Percentiles rank a stretch among this genome's conserved stretches.
These are phyloP conservation scores for Phlebiopsis gigantea DNA, from an alignment of 768 basidiomycete genomes.

Conservation along the genomic window DNA sequence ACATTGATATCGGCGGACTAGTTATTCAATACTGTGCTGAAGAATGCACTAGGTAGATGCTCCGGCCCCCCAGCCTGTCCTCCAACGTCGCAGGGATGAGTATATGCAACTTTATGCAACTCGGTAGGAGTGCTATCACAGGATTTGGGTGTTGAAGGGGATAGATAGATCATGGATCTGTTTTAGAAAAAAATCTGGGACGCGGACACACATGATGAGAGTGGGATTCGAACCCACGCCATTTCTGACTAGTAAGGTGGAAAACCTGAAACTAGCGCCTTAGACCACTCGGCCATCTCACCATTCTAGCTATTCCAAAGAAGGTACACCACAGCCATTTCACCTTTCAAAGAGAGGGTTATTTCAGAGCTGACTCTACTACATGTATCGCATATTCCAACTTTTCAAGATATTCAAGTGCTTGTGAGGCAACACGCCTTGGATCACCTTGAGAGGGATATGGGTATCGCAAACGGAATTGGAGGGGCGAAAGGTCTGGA, in stretches of 20 bases:
- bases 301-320: conserved; percentile 4
- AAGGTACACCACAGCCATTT: no score
- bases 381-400: not conserved
- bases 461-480: not conserved
- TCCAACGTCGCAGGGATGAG: no score
- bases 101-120: no score
- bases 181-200: not conserved
- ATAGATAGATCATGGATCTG: no score
- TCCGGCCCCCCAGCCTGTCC: no score
- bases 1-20: no score
- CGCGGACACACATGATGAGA: conserved; percentile 20
- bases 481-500: not conserved
- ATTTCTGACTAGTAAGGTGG: conserved; percentile 20
- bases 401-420: not conserved
- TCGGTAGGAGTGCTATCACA: no score
- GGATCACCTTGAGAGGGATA: not conserved
- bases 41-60: no score
- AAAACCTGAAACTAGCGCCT: conserved; percentile 76
- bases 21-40: no score
- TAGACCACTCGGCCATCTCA: conserved; percentile 87
- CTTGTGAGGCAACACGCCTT: not conserved
- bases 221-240: conserved; percentile 51
- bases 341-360: not conserved
- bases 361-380: not conserved
- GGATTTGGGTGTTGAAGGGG: no score